Evolutionary conservation across 2,329 filamentous ascomycete genomes (phyloP).

Genomic region (Aspergillus felis): DNA sequence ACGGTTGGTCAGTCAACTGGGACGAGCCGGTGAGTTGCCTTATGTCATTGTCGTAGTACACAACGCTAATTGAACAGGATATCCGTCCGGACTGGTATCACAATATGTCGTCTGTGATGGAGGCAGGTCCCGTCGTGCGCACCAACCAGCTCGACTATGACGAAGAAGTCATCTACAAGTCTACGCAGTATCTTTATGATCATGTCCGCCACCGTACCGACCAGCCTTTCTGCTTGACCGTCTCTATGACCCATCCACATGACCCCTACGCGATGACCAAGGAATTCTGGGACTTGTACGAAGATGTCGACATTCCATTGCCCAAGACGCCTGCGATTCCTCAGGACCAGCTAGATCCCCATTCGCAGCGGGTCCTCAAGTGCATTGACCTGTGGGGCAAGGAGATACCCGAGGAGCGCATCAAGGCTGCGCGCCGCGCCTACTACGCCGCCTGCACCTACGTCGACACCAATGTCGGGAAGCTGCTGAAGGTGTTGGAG

Average conservation of each 20-base stretch:
- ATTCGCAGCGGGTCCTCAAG: slow-evolving; percentile 81
- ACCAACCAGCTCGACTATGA: slow-evolving; percentile 96
- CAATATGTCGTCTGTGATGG: slow-evolving; percentile 88
- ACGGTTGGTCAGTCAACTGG: slow-evolving; percentile 95
- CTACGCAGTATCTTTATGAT: slow-evolving; percentile 85
- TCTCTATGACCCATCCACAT: slow-evolving; percentile 90
- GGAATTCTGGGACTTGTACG: slow-evolving; percentile 90
- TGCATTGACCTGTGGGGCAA: slow-evolving; percentile 84
- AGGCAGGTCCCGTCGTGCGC: slow-evolving; percentile 81
- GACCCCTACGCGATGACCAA: slow-evolving; percentile 92
- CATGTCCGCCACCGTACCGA: slow-evolving; percentile 75
- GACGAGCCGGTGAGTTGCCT: slow-evolving; percentile 63
- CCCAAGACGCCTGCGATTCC: slow-evolving; percentile 69
- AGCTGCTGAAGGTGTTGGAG: slow-evolving; percentile 71
- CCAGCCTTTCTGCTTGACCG: slow-evolving; percentile 81
- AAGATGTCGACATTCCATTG: slow-evolving; percentile 79
- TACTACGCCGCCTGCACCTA: slow-evolving; percentile 94
- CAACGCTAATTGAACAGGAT: slow-evolving; percentile 23
- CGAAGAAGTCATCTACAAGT: slow-evolving; percentile 91
- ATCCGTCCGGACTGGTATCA: slow-evolving; percentile 87
- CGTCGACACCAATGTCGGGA: slow-evolving; percentile 87
- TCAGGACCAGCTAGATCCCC: slow-evolving; percentile 77
- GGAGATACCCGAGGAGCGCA: slow-evolving; percentile 77
- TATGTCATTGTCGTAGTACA: not conserved
- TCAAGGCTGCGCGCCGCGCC: slow-evolving; percentile 77